Evolutionary conservation across 768 basidiomycete species (phyloP), one percentile per base, ranked within the genome.

Genomic region (Rhodotorula babjevae): DNA sequence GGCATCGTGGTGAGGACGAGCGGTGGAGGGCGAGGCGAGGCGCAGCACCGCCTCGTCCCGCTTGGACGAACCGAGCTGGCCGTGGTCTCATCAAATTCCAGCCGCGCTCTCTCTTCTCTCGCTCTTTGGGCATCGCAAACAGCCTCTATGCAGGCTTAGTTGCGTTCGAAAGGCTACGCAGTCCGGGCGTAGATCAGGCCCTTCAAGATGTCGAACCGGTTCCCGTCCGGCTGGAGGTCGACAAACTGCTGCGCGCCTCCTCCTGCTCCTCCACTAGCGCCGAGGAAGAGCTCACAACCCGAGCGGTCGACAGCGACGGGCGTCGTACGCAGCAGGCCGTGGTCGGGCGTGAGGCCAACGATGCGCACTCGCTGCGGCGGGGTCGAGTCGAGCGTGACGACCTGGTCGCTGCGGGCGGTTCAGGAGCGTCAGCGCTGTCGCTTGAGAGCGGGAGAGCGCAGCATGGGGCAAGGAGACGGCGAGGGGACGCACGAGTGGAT

Each of bases 181-280:
- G 47, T 7, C 19, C 65, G 52, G 12, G 71, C 66, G 36, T 64
- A 72, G 40, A 78, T 40, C 23, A 78, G 63, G 6, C 75, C 71
- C 62, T 71, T 65, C 57, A 96, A 90, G 75, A 97, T 84, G 81
- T 98, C 95, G 76, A 98, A 98, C 78, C 92, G 92, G 80, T 99
- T 99, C 62, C 93, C 92, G 78, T 97, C 93, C 3, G 96, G 96
- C 80, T 96, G 96, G 29, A 99, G 81, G 81, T 99, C 93, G 64
- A 97, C 88, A 79, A 86, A 94, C 16, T 12, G 12, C 23, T 11
- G 42, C n/a, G 42, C 40, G 40, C 23, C 44, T 9, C 42, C 36
- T 42, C 3, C 27, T 52, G 6, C 44, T 46, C 44, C 44, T 46
- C 44, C 44, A n/a, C 25, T 71, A 25, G 80, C 68, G 67, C 82